Evolutionary conservation across 2,329 filamentous ascomycete genomes (phyloP).

Genomic region (Ascochyta viciae-villosae): DNA sequence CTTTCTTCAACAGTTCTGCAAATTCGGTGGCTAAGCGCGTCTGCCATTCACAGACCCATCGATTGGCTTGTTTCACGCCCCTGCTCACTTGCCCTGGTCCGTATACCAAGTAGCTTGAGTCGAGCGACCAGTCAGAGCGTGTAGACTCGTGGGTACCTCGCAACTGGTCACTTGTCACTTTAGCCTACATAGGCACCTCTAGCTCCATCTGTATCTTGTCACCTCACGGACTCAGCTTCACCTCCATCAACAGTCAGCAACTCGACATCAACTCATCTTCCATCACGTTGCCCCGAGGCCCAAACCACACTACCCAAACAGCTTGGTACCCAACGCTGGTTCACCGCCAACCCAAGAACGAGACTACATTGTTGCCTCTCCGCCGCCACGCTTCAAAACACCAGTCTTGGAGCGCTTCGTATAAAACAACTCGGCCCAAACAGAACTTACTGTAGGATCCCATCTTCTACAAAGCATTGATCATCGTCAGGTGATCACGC

Average conservation of each 20-base stretch:
- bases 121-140: conserved; percentile 47
- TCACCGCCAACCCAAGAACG: conserved; percentile 20
- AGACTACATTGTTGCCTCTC: conserved; percentile 7
- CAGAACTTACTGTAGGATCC: neutral
- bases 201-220: conserved; percentile 40
- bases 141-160: conserved; percentile 38
- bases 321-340: conserved; percentile 17
- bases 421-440: neutral
- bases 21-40: conserved; percentile 47
- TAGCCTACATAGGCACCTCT: conserved; percentile 42
- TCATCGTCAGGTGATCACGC: conserved; percentile 2
- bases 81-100: conserved; percentile 43
- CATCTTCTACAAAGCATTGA: neutral
- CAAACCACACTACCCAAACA: conserved; percentile 21
- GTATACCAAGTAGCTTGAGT: conserved; percentile 46
- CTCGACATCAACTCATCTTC: conserved; percentile 21
- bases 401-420: conserved; percentile 2
- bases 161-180: conserved; percentile 46
- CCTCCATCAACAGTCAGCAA: conserved; percentile 30
- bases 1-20: conserved; percentile 34
- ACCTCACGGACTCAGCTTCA: conserved; percentile 34
- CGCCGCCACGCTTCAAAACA: conserved; percentile 3
- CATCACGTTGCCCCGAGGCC: neutral
- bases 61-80: conserved; percentile 50
- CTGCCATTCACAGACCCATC: conserved; percentile 43